A percentile compares a stretch with the other conserved stretches of the same genome.
Evolutionary conservation across 805 yeast species (phyloP).

Genomic region (Teunomyces cretensis): DNA sequence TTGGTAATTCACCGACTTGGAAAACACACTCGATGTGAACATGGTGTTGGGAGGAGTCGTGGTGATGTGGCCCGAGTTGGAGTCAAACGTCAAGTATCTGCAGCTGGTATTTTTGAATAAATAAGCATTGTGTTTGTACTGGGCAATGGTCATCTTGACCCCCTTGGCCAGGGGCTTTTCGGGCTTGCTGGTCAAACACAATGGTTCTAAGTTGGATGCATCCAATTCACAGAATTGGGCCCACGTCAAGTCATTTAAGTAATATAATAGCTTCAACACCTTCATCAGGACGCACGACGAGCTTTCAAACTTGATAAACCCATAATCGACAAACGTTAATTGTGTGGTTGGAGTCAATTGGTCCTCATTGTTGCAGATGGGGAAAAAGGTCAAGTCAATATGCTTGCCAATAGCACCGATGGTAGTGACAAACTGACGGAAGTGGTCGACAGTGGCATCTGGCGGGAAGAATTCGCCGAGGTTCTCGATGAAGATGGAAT

Average conservation of each 20-base stretch:
- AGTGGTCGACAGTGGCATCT: constrained; percentile 5
- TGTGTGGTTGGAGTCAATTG: not conserved
- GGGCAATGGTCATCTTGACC: constrained; percentile 31
- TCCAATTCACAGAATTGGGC: constrained; percentile 36
- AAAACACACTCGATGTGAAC: constrained; percentile 11
- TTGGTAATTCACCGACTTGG: constrained; percentile 41
- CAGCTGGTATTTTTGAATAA: constrained; percentile 12
- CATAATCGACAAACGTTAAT: constrained; percentile 29
- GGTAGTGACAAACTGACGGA: constrained; percentile 37
- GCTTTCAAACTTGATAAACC: constrained; percentile 50
- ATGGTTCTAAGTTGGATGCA: constrained; percentile 6
- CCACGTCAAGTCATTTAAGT: constrained; percentile 47
- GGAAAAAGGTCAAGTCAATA: constrained; percentile 54
- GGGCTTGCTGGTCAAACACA: constrained; percentile 2
- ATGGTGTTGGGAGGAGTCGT: constrained; percentile 5
- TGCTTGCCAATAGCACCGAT: constrained; percentile 46
- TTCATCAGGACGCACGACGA: constrained; percentile 37
- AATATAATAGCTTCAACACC: constrained; percentile 49
- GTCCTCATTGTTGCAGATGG: constrained; percentile 35
- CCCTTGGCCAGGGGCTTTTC: constrained; percentile 4
- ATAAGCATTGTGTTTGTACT: constrained; percentile 36
- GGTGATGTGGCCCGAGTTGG: not conserved
- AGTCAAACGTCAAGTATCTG: not conserved
- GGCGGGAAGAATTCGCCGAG: constrained; percentile 56
- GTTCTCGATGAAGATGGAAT: constrained; percentile 37